phyloP scores from a whole-genome alignment of 768 basidiomycete genomes.

The Lentinula edodes region DNA sequence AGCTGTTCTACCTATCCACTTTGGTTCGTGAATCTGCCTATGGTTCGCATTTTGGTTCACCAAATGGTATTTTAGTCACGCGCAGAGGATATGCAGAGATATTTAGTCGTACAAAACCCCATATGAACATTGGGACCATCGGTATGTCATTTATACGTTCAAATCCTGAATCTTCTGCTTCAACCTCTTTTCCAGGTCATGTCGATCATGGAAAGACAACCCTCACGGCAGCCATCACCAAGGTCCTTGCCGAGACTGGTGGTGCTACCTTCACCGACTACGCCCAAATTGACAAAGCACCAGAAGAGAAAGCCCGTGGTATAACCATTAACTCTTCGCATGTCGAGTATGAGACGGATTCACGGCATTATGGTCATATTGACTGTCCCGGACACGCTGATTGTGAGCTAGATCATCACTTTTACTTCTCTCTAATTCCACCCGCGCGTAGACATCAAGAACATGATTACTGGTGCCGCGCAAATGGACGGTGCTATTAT shows the following conservation, averaged over 20 bases:
- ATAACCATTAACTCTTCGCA: slow-evolving; percentile 99
- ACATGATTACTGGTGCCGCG: slow-evolving; percentile 99
- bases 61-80: slow-evolving; percentile 28
- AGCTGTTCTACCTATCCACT: slow-evolving; percentile 15
- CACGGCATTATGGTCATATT: slow-evolving; percentile 94
- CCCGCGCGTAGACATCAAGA: slow-evolving; percentile 70
- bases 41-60: not conserved
- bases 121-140: slow-evolving; percentile 95
- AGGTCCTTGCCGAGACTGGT: slow-evolving; percentile 74
- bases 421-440: slow-evolving; percentile 5
- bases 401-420: slow-evolving; percentile 45
- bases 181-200: slow-evolving; percentile 49
- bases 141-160: slow-evolving; percentile 39
- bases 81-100: slow-evolving; percentile 75
- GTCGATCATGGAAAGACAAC: slow-evolving; percentile 99
- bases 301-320: slow-evolving; percentile 98
- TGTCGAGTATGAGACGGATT: slow-evolving; percentile 93
- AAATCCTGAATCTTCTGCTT: slow-evolving; percentile 3
- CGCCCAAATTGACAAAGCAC: slow-evolving; percentile 96
- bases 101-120: slow-evolving; percentile 75
- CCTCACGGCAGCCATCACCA: slow-evolving; percentile 93
- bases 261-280: slow-evolving; percentile 92
- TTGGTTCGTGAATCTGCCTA: slow-evolving; percentile 22
- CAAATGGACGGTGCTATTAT: slow-evolving; percentile 97
- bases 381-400: slow-evolving; percentile 97